Percentiles rank a stretch among this genome's conserved stretches.
Evolutionary conservation across 2,329 filamentous ascomycete species (phyloP).

Genomic region (Elsinoe perseae): DNA sequence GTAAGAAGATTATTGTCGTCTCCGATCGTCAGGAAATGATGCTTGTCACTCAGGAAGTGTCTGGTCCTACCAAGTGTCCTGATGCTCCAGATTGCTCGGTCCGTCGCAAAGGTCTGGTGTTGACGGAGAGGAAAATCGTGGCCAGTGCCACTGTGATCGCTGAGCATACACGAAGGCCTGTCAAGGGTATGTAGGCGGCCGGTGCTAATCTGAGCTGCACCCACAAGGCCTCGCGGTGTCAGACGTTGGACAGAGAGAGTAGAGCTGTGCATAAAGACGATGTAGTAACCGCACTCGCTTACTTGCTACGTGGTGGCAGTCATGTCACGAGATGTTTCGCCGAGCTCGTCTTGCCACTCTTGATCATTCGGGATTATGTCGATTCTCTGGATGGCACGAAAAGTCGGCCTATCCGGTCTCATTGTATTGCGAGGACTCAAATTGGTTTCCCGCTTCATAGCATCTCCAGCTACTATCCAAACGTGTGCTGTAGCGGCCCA

Average conservation of each 20-base stretch:
- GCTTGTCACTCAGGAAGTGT: constrained; percentile 50
- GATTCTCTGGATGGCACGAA: neutral
- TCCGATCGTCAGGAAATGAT: constrained; percentile 58
- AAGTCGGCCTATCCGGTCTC: too few relatives aligned
- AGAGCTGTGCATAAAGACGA: neutral
- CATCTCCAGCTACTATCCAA: neutral
- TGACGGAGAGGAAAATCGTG: neutral
- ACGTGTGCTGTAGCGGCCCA: neutral
- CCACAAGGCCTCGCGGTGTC: neutral
- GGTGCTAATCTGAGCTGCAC: neutral
- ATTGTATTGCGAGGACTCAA: neutral
- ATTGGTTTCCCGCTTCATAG: neutral
- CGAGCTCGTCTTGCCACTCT: neutral
- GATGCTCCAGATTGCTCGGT: neutral
- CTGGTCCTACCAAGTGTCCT: neutral
- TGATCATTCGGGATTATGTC: neutral
- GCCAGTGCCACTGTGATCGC: neutral
- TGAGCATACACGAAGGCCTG: neutral
- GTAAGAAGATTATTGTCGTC: constrained; percentile 49
- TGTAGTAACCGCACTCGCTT: constrained; percentile 12
- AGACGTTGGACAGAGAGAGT: neutral
- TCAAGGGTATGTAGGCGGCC: neutral
- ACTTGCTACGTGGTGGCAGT: neutral
- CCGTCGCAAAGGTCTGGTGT: neutral
- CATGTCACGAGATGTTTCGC: neutral